Conservation (phyloP, 208 protist species). For the Polymyxa betae region DNA sequence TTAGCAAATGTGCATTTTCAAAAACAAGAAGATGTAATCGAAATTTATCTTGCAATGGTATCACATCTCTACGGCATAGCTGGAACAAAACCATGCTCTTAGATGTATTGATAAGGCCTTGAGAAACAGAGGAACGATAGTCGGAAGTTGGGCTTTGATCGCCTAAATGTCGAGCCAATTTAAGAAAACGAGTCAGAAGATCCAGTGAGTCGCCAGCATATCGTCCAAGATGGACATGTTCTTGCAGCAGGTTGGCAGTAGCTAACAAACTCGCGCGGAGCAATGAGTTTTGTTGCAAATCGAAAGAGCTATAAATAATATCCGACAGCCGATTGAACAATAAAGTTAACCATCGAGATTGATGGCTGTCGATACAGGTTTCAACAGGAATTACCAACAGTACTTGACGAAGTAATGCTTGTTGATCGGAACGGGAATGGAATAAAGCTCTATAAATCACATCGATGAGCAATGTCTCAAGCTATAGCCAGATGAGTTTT, state of each 20-base stretch:
- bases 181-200: background rate
- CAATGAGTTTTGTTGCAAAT: background rate
- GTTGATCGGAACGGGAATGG: background rate
- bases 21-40: background rate
- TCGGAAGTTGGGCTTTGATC: background rate
- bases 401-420: background rate
- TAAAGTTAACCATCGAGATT: background rate
- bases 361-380: background rate
- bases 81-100: background rate
- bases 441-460: background rate
- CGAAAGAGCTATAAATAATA: background rate
- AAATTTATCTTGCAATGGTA: background rate
- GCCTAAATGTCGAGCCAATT: background rate
- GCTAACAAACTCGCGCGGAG: background rate
- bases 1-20: constrained; percentile 19
- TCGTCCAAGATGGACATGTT: background rate
- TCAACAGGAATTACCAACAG: background rate
- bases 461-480: background rate
- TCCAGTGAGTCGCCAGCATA: background rate
- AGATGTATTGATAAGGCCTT: background rate
- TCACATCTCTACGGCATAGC: background rate
- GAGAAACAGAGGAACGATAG: background rate
- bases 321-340: background rate
- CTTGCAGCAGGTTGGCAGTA: background rate
- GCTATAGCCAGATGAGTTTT: background rate